Percentiles rank a stretch among this genome's conserved stretches.
phyloP scores from a whole-genome alignment of 805 yeast species.

The Teunomyces lycoperdinae region DNA sequence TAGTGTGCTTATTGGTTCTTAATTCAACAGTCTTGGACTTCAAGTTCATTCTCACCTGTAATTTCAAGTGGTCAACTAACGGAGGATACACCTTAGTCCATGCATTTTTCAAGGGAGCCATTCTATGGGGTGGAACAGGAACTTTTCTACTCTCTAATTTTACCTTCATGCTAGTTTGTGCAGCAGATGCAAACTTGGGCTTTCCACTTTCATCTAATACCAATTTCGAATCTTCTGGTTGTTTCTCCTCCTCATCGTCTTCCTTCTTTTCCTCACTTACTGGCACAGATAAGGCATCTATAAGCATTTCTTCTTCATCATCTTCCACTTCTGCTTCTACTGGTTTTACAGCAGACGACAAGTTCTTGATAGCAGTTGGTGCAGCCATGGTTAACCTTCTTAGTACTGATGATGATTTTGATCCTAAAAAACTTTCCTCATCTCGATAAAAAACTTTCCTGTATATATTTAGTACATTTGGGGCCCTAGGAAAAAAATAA shows the following conservation, averaged over 20 bases:
- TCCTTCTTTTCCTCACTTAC: conserved; percentile 10
- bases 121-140: conserved; percentile 94
- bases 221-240: conserved; percentile 29
- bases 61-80: conserved; percentile 86
- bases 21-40: conserved; percentile 85
- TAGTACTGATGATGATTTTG: not conserved
- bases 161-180: conserved; percentile 59
- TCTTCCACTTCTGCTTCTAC: conserved; percentile 20
- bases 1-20: conserved; percentile 77
- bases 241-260: conserved; percentile 22
- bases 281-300: conserved; percentile 35
- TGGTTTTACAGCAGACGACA: conserved; percentile 1
- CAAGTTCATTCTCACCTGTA: conserved; percentile 94
- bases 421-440: conserved; percentile 4
- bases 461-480: not conserved
- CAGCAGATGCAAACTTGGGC: conserved; percentile 77
- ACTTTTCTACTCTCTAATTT: conserved; percentile 86
- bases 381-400: conserved; percentile 3
- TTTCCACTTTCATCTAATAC: conserved; percentile 85
- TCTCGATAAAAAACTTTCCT: not conserved
- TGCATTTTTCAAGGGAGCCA: conserved; percentile 84
- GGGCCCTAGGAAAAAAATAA: too few species aligned
- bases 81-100: conserved; percentile 98
- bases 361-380: conserved; percentile 9
- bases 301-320: conserved; percentile 54